phyloP scores from a whole-genome alignment of 208 protist species.

The Naegleria fowleri region DNA sequence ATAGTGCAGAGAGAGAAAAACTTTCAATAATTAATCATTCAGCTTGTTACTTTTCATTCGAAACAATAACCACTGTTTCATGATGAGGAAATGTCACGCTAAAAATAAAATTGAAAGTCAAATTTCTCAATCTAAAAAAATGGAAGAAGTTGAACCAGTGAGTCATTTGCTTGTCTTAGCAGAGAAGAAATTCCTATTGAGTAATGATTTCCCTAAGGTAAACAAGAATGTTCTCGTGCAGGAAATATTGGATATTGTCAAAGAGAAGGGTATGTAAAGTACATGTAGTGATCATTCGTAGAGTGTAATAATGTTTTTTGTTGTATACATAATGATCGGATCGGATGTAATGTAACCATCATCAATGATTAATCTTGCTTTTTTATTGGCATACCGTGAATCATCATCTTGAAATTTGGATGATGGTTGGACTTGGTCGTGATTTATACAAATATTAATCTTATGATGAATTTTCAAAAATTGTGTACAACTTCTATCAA shows the following conservation, averaged over 20 bases:
- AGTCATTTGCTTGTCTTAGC: background rate
- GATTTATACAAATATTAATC: no score
- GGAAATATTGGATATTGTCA: slow-evolving; percentile 7
- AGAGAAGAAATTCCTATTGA: background rate
- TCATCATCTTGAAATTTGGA: background rate
- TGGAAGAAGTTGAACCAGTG: background rate
- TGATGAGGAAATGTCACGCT: background rate
- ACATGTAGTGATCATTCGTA: no score
- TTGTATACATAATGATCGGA: no score
- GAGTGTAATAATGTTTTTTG: no score
- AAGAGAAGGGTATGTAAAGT: slow-evolving; percentile 19
- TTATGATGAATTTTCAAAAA: no score
- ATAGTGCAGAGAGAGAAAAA: no score
- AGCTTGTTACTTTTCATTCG: background rate
- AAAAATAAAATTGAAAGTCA: background rate
- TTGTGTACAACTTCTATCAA: background rate
- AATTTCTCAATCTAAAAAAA: background rate
- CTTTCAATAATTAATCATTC: background rate
- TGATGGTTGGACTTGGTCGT: no score
- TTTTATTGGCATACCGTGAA: background rate
- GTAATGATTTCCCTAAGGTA: background rate
- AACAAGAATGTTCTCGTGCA: background rate
- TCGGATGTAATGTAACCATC: no score
- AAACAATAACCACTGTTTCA: no score
- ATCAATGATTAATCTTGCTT: background rate